phyloP scores from a whole-genome alignment of 1,284 basidiomycete species.

The Apiotrichum gamsii region DNA sequence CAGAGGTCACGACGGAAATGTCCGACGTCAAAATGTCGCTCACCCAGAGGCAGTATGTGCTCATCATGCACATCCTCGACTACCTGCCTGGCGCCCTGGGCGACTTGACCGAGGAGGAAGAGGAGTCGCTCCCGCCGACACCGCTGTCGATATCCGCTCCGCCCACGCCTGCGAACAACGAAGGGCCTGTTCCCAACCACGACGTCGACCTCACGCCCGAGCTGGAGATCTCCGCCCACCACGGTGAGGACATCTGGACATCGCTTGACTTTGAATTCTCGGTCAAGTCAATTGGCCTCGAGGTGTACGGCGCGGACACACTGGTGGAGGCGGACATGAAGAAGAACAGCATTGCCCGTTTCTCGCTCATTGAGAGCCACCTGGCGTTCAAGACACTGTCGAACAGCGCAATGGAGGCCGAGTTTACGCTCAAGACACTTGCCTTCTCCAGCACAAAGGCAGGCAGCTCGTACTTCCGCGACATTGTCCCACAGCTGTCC shows the following conservation, averaged over 20 bases:
- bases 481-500: conserved; percentile 86
- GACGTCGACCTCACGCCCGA: conserved; percentile 52
- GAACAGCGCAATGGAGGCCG: conserved; percentile 76
- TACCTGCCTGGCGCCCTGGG: conserved; percentile 66
- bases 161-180: conserved; percentile 5
- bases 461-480: conserved; percentile 78
- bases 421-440: conserved; percentile 81
- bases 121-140: conserved; percentile 20
- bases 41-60: conserved; percentile 82
- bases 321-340: conserved; percentile 58
- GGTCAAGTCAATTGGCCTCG: conserved; percentile 72
- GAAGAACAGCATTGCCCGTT: conserved; percentile 75
- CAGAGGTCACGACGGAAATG: conserved; percentile 57
- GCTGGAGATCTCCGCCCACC: conserved; percentile 40
- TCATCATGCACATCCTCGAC: conserved; percentile 65
- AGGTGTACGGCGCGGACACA: conserved; percentile 75
- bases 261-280: conserved; percentile 71
- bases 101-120: conserved; percentile 39
- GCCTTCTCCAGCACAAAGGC: conserved; percentile 84
- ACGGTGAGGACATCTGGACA: conserved; percentile 52
- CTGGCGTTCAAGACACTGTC: conserved; percentile 78
- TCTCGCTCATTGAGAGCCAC: conserved; percentile 73
- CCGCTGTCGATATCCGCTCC: conserved; percentile 17
- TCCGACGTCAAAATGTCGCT: conserved; percentile 86
- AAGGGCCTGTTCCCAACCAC: conserved; percentile 13